Conservation (phyloP, 495 filamentous ascomycete genomes). For the Penicillium daleae region DNA sequence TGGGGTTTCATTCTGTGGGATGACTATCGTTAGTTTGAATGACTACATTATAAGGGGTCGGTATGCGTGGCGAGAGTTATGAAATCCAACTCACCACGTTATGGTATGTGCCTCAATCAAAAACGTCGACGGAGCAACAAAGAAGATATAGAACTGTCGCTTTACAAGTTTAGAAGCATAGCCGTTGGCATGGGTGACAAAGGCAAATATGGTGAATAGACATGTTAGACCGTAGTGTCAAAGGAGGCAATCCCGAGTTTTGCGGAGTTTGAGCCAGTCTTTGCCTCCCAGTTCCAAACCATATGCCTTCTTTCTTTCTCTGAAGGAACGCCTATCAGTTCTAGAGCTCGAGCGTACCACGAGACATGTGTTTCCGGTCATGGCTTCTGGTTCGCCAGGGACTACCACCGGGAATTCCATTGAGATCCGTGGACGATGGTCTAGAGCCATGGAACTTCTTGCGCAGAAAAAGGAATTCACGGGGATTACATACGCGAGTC, state of each 20-base stretch:
- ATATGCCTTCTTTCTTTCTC: not conserved
- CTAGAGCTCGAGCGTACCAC: not conserved
- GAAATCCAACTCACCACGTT: not conserved
- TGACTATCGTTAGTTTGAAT: not conserved
- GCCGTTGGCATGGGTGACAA: not conserved
- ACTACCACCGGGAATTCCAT: slow-evolving; percentile 19
- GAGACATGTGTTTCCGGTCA: slow-evolving; percentile 21
- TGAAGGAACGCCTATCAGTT: slow-evolving; percentile 9
- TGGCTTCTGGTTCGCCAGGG: slow-evolving; percentile 29
- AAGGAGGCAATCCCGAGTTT: slow-evolving; percentile 5
- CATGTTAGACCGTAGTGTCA: not conserved
- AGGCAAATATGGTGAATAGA: not conserved
- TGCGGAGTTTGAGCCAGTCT: slow-evolving; percentile 11
- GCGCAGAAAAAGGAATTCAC: not conserved
- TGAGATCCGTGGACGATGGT: slow-evolving; percentile 13
- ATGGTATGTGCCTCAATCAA: not conserved
- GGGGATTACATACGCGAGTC: not conserved
- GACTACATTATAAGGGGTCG: not conserved
- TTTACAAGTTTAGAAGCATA: not conserved
- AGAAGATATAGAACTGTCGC: no score
- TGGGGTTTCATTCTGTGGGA: not conserved
- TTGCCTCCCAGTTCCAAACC: slow-evolving; percentile 20
- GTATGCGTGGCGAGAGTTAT: not conserved
- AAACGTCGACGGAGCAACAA: not conserved
- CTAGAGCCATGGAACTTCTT: slow-evolving; percentile 14